phyloP scores from a whole-genome alignment of 768 basidiomycete species.

The Tephrocybe rancida region DNA sequence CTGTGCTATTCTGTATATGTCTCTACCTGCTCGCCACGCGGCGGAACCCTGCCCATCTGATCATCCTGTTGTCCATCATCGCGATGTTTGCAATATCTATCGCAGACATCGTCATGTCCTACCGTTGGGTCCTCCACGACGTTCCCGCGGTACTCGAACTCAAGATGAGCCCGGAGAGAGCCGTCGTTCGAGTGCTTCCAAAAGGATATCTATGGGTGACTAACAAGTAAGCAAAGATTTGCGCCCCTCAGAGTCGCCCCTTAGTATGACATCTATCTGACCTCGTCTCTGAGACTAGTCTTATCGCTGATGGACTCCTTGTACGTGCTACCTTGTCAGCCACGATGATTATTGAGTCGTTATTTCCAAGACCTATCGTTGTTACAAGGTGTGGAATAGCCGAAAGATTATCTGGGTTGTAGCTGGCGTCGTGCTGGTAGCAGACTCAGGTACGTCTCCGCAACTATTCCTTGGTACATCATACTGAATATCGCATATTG shows the following conservation, averaged over 20 bases:
- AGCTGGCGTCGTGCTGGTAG: constrained; percentile 26
- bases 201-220: constrained; percentile 39
- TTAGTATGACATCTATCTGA: background rate
- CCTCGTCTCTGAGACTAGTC: background rate
- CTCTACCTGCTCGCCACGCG: constrained; percentile 32
- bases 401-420: constrained; percentile 5
- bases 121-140: constrained; percentile 28
- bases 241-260: background rate
- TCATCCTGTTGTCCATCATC: constrained; percentile 31
- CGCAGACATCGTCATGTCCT: constrained; percentile 34
- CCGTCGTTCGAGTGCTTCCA: constrained; percentile 13
- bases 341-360: background rate
- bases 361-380: constrained; percentile 9
- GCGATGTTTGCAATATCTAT: constrained; percentile 38
- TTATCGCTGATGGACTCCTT: constrained; percentile 34
- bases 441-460: constrained; percentile 30
- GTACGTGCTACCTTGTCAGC: constrained; percentile 2
- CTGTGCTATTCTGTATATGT: constrained; percentile 37
- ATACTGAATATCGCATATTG: background rate
- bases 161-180: background rate
- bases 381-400: constrained; percentile 15
- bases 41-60: constrained; percentile 25
- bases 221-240: constrained; percentile 33
- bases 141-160: constrained; percentile 14
- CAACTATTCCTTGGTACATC: background rate